Conservation (phyloP, 2,329 filamentous ascomycete genomes). For the Raffaelea ambrosiae region DNA sequence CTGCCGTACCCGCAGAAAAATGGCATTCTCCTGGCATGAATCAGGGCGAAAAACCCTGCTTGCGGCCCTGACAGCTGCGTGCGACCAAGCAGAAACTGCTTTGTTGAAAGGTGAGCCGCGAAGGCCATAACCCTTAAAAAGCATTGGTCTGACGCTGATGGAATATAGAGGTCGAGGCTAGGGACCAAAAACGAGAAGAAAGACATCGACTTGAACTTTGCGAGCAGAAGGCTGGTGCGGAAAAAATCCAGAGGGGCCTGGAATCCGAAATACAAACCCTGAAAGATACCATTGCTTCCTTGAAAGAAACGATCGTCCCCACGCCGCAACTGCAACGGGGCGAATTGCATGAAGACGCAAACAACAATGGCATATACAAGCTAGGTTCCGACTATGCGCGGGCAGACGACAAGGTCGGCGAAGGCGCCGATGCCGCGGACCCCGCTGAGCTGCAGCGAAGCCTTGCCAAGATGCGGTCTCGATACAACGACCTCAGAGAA, state of each 20-base stretch:
- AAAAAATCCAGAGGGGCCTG: slow-evolving; percentile 14
- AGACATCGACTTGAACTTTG: not conserved
- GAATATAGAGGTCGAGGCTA: not conserved
- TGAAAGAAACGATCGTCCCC: slow-evolving; percentile 9
- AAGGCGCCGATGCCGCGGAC: not conserved
- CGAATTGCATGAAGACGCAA: not conserved
- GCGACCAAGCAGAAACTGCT: slow-evolving; percentile 26
- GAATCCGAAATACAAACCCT: slow-evolving; percentile 35
- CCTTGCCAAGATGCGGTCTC: slow-evolving; percentile 10
- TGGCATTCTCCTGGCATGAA: not conserved
- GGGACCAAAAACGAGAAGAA: not conserved
- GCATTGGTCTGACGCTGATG: not conserved
- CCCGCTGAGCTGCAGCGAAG: slow-evolving; percentile 1
- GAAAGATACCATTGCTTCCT: slow-evolving; percentile 24
- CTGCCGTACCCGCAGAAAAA: not conserved
- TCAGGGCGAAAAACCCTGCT: slow-evolving; percentile 26
- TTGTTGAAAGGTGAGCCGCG: slow-evolving; percentile 2
- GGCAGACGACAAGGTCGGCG: too few species aligned
- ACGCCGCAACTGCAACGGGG: not conserved
- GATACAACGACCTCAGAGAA: slow-evolving; percentile 1
- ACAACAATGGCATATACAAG: not conserved
- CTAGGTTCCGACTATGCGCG: too few species aligned
- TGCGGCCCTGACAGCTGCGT: slow-evolving; percentile 29
- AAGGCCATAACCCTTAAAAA: not conserved
- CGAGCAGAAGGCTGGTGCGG: slow-evolving; percentile 10